Base-by-base conservation (phyloP, 352 stramenopile species). In the Phytophthora kernoviae region DNA sequence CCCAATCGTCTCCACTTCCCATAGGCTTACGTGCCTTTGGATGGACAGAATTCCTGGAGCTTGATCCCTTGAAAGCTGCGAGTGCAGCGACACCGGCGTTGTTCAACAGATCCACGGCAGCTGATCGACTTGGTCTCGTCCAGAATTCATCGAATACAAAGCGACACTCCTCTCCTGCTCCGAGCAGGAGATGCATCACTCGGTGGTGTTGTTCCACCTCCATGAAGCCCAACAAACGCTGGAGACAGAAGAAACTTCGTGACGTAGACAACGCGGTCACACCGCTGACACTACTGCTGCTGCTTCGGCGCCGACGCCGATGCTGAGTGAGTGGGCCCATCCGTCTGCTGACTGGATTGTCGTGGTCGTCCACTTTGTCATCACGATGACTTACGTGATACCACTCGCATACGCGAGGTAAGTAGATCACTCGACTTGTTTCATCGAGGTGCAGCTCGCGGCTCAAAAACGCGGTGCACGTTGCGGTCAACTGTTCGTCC, bases 401-500 rank as follows among this genome's bases (percentile, higher is more conserved):
- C 84, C 82, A 92, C 40, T 91, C 74, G 43, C 84, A 87, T 2
- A 90, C 39, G 1, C 75, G 65, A 5, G 84, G 84, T 15, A 94
- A 68, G 39, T 67, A 72, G 27, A 94, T 75, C 1, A 80, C 49
- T 2, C 75, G 68, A 12, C 75, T 60, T 0, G 51, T 12, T 11
- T 68, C 54, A 18, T 84, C 73, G n/a, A 88, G 58, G 7, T 60
- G 47, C 1, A 89, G 34, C 47, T 88, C 71, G 5, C 54, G 55
- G 37, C 61, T 36, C 32, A 90, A 46, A 58, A 82, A 90, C 1
- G 26, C 18, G 0, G 75, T 68, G 61, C 82, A 84, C 1, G 70
- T 71, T 15, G 69, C 43, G 34, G 95, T 78, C 26, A 98, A 63
- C 67, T 98, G 82, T n/a, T 79, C 57, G 32, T 94, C 67, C 0